Conservation (phyloP, 352 stramenopile genomes). For the Globisporangium apiculatum region DNA sequence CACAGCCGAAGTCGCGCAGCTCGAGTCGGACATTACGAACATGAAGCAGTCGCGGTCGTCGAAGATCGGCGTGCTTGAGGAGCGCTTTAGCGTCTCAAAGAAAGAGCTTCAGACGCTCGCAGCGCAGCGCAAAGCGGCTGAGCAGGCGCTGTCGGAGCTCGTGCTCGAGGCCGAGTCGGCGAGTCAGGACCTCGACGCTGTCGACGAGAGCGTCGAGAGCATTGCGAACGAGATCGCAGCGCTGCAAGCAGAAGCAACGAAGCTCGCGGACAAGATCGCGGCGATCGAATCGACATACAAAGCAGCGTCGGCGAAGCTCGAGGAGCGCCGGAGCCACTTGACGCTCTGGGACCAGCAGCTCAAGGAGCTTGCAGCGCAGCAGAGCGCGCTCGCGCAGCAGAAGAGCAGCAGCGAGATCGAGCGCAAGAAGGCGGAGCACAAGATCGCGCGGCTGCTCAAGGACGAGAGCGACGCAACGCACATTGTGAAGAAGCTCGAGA, state of each 20-base stretch:
- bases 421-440: constrained; percentile 92
- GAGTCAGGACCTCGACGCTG: constrained; percentile 51
- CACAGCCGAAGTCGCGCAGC: constrained; percentile 54
- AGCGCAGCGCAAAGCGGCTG: constrained; percentile 41
- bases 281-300: constrained; percentile 61
- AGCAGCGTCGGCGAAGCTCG: constrained; percentile 52
- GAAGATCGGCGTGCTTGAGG: constrained; percentile 74
- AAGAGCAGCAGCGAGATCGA: constrained; percentile 89
- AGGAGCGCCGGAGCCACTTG: constrained; percentile 61
- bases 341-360: constrained; percentile 89
- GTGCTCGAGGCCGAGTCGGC: constrained; percentile 69
- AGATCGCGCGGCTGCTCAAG: constrained; percentile 90
- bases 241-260: constrained; percentile 63
- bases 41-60: constrained; percentile 76
- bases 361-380: constrained; percentile 77
- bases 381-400: constrained; percentile 79
- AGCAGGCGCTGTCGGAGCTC: constrained; percentile 70
- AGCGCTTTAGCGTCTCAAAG: constrained; percentile 66
- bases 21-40: constrained; percentile 78
- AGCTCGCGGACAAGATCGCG: constrained; percentile 56
- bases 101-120: constrained; percentile 65
- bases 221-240: constrained; percentile 57
- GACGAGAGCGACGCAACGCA: constrained; percentile 88
- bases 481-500: constrained; percentile 89
- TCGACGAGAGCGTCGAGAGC: constrained; percentile 36